A percentile compares a stretch with the other conserved stretches of the same genome.
Conservation (phyloP, 495 filamentous ascomycete species). For the Aspergillus nidulans region DNA sequence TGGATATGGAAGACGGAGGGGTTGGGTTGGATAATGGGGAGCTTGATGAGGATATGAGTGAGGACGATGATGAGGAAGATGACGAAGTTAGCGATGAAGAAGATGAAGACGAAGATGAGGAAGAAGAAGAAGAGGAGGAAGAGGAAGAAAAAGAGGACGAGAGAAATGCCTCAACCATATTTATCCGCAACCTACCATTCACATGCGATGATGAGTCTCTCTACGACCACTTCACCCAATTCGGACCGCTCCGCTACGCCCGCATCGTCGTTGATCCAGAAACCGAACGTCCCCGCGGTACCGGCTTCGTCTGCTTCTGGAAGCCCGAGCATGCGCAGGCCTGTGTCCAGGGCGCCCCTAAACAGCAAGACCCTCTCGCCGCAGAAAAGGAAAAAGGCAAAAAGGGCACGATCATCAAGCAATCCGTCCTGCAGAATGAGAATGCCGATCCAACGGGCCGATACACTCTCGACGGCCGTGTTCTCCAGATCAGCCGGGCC, state of each 20-base stretch:
- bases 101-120: constrained; percentile 41
- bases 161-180: constrained; percentile 70
- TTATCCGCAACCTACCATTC: constrained; percentile 93
- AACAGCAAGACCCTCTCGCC: constrained; percentile 34
- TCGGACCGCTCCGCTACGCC: constrained; percentile 82
- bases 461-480: constrained; percentile 85
- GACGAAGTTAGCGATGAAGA: constrained; percentile 28
- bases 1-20: constrained; percentile 36
- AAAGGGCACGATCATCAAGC: constrained; percentile 47
- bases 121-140: constrained; percentile 36
- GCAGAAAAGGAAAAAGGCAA: constrained; percentile 36
- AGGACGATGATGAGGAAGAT: constrained; percentile 17
- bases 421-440: constrained; percentile 82
- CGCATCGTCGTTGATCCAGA: constrained; percentile 79
- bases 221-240: constrained; percentile 75
- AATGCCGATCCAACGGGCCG: constrained; percentile 67
- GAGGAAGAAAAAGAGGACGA: constrained; percentile 47
- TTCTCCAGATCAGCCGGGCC: constrained; percentile 77
- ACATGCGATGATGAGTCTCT: constrained; percentile 73
- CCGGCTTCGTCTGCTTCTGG: constrained; percentile 92
- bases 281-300: constrained; percentile 82
- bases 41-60: constrained; percentile 25
- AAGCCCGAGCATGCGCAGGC: constrained; percentile 63
- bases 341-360: constrained; percentile 72
- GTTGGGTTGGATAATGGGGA: constrained; percentile 25